Evolutionary conservation across 2,329 filamentous ascomycete species (phyloP).

Genomic region (Ascocoryne sarcoides): DNA sequence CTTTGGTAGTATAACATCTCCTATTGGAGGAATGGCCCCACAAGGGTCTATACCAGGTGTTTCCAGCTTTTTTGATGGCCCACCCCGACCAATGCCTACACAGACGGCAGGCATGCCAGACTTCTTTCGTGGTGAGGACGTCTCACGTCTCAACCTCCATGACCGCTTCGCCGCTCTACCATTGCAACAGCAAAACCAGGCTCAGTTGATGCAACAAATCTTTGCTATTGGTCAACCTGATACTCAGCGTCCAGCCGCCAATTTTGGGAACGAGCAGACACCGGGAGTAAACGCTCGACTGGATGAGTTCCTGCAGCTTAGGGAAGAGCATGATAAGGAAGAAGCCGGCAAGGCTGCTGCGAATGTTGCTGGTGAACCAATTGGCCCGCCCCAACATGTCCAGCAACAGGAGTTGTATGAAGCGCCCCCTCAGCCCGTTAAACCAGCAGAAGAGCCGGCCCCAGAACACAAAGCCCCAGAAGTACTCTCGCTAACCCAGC

Average conservation of each 20-base stretch:
- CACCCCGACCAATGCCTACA: constrained; percentile 34
- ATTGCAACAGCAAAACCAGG: constrained; percentile 17
- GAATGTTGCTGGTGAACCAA: constrained; percentile 28
- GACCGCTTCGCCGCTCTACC: constrained; percentile 19
- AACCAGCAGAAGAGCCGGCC: constrained; percentile 11
- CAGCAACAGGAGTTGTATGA: constrained; percentile 16
- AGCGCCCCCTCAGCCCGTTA: constrained; percentile 10
- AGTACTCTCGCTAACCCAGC: constrained; percentile 66
- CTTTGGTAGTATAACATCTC: constrained; percentile 90
- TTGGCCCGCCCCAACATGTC: constrained; percentile 15
- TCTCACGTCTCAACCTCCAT: constrained; percentile 57
- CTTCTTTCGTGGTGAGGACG: constrained; percentile 61
- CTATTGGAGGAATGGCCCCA: constrained; percentile 47
- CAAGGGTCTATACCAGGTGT: constrained; percentile 41
- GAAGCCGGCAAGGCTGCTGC: constrained; percentile 24
- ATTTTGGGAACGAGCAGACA: constrained; percentile 51
- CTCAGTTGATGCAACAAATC: constrained; percentile 24
- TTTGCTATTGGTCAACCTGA: constrained; percentile 25
- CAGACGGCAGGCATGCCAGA: constrained; percentile 40
- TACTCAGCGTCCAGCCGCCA: constrained; percentile 42
- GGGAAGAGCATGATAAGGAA: constrained; percentile 60
- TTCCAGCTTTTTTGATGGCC: constrained; percentile 61
- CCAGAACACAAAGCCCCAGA: constrained; percentile 32
- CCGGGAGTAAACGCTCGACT: constrained; percentile 57
- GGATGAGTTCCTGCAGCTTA: constrained; percentile 72